Evolutionary conservation across 2,329 filamentous ascomycete genomes (phyloP).

Genomic region (Didymella arachidicola): DNA sequence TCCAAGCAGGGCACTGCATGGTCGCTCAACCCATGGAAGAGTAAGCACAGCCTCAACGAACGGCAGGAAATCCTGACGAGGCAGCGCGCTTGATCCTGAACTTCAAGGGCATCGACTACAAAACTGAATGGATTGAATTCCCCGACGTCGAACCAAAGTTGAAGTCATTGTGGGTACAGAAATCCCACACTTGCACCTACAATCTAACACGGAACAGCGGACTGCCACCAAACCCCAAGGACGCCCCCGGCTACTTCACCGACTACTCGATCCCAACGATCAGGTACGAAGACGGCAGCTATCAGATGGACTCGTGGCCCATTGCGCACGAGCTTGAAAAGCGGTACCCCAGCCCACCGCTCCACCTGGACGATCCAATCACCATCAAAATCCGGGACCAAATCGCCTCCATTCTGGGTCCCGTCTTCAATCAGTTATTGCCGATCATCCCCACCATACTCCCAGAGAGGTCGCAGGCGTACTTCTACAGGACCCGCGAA

Average conservation of each 20-base stretch:
- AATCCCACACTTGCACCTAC: not conserved
- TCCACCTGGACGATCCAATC: slow-evolving; percentile 65
- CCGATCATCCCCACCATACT: slow-evolving; percentile 63
- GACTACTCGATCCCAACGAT: slow-evolving; percentile 66
- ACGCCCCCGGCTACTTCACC: slow-evolving; percentile 41
- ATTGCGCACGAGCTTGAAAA: slow-evolving; percentile 69
- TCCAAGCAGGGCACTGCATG: slow-evolving; percentile 62
- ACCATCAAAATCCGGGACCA: slow-evolving; percentile 56
- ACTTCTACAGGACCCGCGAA: slow-evolving; percentile 64
- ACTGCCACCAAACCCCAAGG: slow-evolving; percentile 56
- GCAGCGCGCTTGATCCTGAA: slow-evolving; percentile 71
- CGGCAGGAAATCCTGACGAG: not conserved
- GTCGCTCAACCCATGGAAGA: slow-evolving; percentile 77
- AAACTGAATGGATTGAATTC: slow-evolving; percentile 74
- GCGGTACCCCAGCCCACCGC: slow-evolving; percentile 63
- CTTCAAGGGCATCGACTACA: slow-evolving; percentile 72
- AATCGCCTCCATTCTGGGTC: slow-evolving; percentile 38
- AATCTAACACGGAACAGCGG: slow-evolving; percentile 37
- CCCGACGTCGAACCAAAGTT: slow-evolving; percentile 68
- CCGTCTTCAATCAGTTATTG: slow-evolving; percentile 41
- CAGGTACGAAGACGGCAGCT: slow-evolving; percentile 63
- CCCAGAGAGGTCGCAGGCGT: slow-evolving; percentile 59
- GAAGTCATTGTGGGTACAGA: slow-evolving; percentile 59
- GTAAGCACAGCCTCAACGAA: slow-evolving; percentile 51
- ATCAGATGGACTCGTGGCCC: slow-evolving; percentile 68